These are phyloP conservation scores for Lathyrus tuberosus DNA, from an alignment of 306 rosid species.

Conservation along the genomic window DNA sequence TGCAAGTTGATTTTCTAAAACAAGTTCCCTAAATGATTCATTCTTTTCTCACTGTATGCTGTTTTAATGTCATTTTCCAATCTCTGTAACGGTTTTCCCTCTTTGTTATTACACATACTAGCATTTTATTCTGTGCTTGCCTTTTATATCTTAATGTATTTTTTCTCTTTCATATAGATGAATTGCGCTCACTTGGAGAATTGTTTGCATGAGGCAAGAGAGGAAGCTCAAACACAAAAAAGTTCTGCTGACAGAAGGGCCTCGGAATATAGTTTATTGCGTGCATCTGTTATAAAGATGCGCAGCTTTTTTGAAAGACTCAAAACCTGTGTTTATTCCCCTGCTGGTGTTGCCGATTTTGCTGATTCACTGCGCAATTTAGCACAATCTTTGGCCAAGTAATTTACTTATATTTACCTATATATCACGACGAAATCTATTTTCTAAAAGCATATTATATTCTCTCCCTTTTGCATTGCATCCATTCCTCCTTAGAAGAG, in stretches of 20 bases:
- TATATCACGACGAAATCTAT: background rate
- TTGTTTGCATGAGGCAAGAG: constrained; percentile 97
- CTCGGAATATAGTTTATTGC: constrained; percentile 77
- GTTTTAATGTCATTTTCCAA: no score
- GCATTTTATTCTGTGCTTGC: no score
- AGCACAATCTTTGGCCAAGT: constrained; percentile 91
- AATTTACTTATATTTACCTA: constrained; percentile 42
- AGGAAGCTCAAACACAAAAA: constrained; percentile 98
- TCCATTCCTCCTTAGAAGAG: constrained; percentile 2
- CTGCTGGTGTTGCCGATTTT: constrained; percentile 72
- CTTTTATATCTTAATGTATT: no score
- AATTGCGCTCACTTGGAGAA: constrained; percentile 98
- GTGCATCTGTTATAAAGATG: constrained; percentile 79
- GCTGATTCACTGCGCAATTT: constrained; percentile 69
- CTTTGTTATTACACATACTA: no score
- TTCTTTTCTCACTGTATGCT: no score
- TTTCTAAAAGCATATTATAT: no score
- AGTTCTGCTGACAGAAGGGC: constrained; percentile 97
- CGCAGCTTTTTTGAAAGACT: constrained; percentile 89
- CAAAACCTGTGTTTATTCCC: constrained; percentile 66
- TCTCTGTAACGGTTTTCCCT: no score
- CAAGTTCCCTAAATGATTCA: background rate
- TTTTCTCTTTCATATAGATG: constrained; percentile 60
- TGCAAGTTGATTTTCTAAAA: constrained; percentile 12
- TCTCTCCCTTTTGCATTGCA: no score